These are phyloP conservation scores for Umbelopsis sp. DNA, from an alignment of 192 early-diverging fungal species.

Conservation along the genomic window DNA sequence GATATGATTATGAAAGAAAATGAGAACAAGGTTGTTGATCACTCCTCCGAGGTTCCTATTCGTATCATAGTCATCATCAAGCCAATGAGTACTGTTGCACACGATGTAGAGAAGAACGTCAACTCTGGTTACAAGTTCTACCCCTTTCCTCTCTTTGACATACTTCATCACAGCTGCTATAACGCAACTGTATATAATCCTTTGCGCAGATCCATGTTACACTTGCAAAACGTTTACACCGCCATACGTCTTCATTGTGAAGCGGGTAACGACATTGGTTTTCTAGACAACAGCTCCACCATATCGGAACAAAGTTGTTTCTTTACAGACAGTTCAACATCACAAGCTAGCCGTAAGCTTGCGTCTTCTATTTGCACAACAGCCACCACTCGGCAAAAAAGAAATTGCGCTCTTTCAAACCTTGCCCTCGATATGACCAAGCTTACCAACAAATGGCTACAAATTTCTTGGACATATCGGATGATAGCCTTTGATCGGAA, in stretches of 20 bases:
- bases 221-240: slow-evolving; percentile 32
- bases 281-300: background rate
- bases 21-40: background rate
- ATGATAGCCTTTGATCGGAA: slow-evolving; percentile 21
- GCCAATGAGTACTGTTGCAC: slow-evolving; percentile 35
- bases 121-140: slow-evolving; percentile 31
- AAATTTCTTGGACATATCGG: slow-evolving; percentile 19
- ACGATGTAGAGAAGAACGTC: slow-evolving; percentile 28
- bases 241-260: slow-evolving; percentile 14
- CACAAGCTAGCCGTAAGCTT: background rate
- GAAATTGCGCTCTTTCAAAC: slow-evolving; percentile 11
- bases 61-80: slow-evolving; percentile 45
- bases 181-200: slow-evolving; percentile 39
- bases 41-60: slow-evolving; percentile 7
- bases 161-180: slow-evolving; percentile 41
- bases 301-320: slow-evolving; percentile 12
- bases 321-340: background rate
- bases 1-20: background rate
- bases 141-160: slow-evolving; percentile 43
- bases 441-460: slow-evolving; percentile 15
- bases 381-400: background rate
- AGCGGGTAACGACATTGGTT: background rate
- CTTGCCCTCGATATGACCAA: slow-evolving; percentile 16
- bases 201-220: slow-evolving; percentile 36
- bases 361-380: background rate